These are phyloP conservation scores for Lepidium sativum DNA, from an alignment of 345 rosid species.

Conservation along the genomic window DNA sequence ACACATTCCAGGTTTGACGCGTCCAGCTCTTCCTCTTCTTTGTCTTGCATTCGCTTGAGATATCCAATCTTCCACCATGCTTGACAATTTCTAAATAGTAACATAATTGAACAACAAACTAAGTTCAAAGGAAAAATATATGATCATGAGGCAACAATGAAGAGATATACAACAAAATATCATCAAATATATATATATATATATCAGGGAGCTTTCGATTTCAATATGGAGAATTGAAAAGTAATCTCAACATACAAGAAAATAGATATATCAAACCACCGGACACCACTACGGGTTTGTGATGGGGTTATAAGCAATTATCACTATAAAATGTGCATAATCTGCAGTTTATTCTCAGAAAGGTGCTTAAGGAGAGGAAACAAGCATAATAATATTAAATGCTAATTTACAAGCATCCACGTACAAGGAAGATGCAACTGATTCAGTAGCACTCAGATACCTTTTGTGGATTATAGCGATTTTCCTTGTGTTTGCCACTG, in stretches of 20 bases:
- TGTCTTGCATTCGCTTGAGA: constrained; percentile 90
- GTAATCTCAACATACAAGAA: too few species aligned
- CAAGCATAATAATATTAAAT: not conserved
- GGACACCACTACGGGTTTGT: too few species aligned
- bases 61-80: constrained; percentile 99
- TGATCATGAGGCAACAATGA: not conserved
- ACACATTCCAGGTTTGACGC: constrained; percentile 90
- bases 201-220: not conserved
- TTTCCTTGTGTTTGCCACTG: constrained; percentile 92
- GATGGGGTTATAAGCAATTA: not conserved
- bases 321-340: not conserved
- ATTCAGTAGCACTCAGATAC: constrained; percentile 27
- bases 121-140: too few species aligned
- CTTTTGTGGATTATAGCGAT: constrained; percentile 86
- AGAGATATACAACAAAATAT: not conserved
- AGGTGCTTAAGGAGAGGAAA: not conserved
- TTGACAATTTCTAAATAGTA: constrained; percentile 61
- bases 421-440: constrained; percentile 2
- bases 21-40: constrained; percentile 89
- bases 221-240: not conserved
- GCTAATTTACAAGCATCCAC: not conserved
- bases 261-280: not conserved
- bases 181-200: not conserved
- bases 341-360: not conserved
- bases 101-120: not conserved